A percentile compares a stretch with the other conserved stretches of the same genome.
Evolutionary conservation across 106 monocot species (phyloP).

Genomic region (Gastrodia elata): DNA sequence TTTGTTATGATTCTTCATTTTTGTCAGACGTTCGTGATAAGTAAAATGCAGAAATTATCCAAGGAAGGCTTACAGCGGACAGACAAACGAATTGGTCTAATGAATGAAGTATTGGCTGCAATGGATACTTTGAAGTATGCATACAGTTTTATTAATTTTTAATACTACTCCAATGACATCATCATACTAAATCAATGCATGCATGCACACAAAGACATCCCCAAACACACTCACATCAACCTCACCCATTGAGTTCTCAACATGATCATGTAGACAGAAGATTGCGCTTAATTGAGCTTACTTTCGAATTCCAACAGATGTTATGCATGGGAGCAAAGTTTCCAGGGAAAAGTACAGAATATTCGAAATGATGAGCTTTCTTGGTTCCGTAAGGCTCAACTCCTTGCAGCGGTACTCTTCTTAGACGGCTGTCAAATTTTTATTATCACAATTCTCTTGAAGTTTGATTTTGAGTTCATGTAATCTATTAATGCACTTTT

Average conservation of each 20-base stretch:
- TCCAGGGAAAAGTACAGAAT: conserved; percentile 81
- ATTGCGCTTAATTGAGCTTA: background rate
- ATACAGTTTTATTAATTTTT: conserved; percentile 1
- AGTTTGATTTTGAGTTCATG: background rate
- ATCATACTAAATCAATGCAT: background rate
- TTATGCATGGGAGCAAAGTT: conserved; percentile 97
- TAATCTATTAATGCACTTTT: background rate
- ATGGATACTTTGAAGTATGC: conserved; percentile 98
- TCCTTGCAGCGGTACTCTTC: conserved; percentile 60
- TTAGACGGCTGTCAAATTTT: background rate
- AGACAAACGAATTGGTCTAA: conserved; percentile 92
- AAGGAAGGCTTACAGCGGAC: conserved; percentile 87
- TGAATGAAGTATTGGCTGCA: conserved; percentile 98
- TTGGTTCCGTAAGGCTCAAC: conserved; percentile 82
- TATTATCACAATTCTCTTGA: background rate
- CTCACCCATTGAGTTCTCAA: background rate
- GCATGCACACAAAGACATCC: background rate
- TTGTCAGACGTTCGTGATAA: conserved; percentile 67
- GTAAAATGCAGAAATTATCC: conserved; percentile 76
- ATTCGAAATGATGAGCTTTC: conserved; percentile 92
- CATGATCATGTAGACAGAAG: background rate
- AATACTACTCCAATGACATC: background rate
- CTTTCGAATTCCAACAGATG: conserved; percentile 34
- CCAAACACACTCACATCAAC: background rate
- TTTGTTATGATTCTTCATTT: background rate